Evolutionary conservation across 2,329 filamentous ascomycete species (phyloP).

Genomic region (Xylaria sp.): DNA sequence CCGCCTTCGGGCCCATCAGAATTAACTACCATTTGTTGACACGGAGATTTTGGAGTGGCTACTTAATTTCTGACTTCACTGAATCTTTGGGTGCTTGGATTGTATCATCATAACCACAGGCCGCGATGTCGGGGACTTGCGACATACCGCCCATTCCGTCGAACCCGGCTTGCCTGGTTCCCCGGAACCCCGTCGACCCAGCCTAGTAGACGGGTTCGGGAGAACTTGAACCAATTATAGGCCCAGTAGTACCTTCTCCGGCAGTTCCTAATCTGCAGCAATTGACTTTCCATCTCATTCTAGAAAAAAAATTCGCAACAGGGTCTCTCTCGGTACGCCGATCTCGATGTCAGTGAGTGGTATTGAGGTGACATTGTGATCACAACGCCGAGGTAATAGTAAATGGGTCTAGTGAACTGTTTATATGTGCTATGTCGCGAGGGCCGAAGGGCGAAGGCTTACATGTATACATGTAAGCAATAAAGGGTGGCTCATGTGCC

Average conservation of each 20-base stretch:
- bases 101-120: neutral
- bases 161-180: conserved; percentile 9
- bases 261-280: conserved; percentile 32
- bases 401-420: neutral
- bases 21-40: conserved; percentile 1
- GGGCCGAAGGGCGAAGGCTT: neutral
- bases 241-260: conserved; percentile 21
- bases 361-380: neutral
- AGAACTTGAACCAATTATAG: conserved; percentile 26
- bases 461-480: neutral
- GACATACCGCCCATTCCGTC: conserved; percentile 19
- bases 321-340: neutral
- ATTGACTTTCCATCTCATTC: conserved; percentile 27
- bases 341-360: conserved; percentile 9
- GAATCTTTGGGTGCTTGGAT: neutral
- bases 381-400: neutral
- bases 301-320: conserved; percentile 26
- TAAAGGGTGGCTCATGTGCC: neutral
- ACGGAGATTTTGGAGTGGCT: neutral
- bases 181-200: conserved; percentile 23
- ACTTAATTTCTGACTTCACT: neutral
- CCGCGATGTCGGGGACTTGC: conserved; percentile 10
- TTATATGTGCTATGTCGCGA: conserved; percentile 5
- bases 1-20: conserved; percentile 12
- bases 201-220: conserved; percentile 3